A percentile compares a stretch with the other conserved stretches of the same genome.
Evolutionary conservation across 345 rosid genomes (phyloP).

Genomic region (Lagerstroemia speciosa): DNA sequence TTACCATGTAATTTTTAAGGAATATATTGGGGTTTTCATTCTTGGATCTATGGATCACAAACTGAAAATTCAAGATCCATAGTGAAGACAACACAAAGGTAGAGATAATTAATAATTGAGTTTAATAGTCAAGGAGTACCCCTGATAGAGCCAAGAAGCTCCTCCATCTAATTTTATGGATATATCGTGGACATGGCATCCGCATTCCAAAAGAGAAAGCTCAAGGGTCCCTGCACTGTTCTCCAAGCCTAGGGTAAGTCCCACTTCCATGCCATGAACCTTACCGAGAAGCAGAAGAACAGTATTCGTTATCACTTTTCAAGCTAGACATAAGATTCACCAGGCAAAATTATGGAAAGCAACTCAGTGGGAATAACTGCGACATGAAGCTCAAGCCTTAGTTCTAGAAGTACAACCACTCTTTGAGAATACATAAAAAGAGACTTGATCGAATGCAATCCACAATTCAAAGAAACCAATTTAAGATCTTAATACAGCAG

Average conservation of each 20-base stretch:
- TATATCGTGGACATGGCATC: conserved; percentile 72
- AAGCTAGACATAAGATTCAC: conserved; percentile 12
- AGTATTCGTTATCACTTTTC: conserved; percentile 12
- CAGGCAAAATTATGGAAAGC: not conserved
- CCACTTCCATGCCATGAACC: conserved; percentile 99
- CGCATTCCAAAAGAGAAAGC: conserved; percentile 58
- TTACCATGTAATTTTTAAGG: not conserved
- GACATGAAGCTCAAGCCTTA: not conserved
- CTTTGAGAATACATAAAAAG: not conserved
- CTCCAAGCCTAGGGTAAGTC: conserved; percentile 73
- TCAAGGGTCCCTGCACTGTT: conserved; percentile 64
- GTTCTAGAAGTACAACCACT: not conserved
- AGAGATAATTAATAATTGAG: not conserved
- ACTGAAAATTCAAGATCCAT: conserved; percentile 7
- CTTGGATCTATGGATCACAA: not conserved
- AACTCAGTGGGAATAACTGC: not conserved
- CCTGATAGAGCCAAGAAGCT: conserved; percentile 96
- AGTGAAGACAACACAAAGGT: not conserved
- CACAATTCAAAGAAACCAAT: not conserved
- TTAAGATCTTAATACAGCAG: not conserved
- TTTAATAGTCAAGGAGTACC: conserved; percentile 32
- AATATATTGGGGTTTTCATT: not conserved
- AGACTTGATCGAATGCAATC: not conserved
- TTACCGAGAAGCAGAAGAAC: conserved; percentile 49
- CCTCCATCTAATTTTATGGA: conserved; percentile 78